Conservation (phyloP, 768 basidiomycete genomes). For the Sarcodon sp. region DNA sequence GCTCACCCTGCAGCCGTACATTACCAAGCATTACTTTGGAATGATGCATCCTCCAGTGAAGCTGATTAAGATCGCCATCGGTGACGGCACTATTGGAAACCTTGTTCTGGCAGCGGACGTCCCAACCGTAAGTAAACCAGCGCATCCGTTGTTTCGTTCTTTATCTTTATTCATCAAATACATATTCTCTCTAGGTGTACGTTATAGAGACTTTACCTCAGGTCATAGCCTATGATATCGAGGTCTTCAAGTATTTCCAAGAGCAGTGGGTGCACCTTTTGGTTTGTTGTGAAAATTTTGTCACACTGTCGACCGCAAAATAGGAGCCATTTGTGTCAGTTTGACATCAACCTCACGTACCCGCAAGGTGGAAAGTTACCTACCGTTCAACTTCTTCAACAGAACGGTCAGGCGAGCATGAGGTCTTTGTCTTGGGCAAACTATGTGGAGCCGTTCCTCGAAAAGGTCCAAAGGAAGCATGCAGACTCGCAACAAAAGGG, state of each 20-base stretch:
- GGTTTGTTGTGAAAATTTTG: neutral
- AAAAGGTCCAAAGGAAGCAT: too few relatives aligned
- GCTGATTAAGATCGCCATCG: constrained; percentile 56
- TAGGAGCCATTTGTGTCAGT: constrained; percentile 50
- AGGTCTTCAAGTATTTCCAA: constrained; percentile 55
- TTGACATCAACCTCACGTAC: constrained; percentile 58
- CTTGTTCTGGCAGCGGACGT: constrained; percentile 34
- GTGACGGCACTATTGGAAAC: constrained; percentile 50
- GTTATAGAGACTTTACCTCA: constrained; percentile 55
- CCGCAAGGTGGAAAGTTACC: constrained; percentile 47
- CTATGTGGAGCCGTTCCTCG: too few relatives aligned
- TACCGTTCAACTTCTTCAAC: neutral
- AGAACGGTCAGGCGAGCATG: neutral
- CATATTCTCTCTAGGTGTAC: constrained; percentile 28
- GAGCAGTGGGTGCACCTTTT: constrained; percentile 36
- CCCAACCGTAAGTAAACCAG: constrained; percentile 32
- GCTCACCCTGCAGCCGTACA: constrained; percentile 19
- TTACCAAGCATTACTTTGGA: constrained; percentile 57
- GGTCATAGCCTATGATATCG: constrained; percentile 33
- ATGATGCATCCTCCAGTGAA: constrained; percentile 53
- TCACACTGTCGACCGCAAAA: neutral
- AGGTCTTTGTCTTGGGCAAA: neutral
- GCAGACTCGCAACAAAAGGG: too few relatives aligned
- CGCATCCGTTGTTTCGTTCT: neutral
- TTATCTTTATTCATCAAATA: too few relatives aligned